Base-by-base conservation (phyloP, 805 yeast genomes). In the Diddensiella santjacobensis region DNA sequence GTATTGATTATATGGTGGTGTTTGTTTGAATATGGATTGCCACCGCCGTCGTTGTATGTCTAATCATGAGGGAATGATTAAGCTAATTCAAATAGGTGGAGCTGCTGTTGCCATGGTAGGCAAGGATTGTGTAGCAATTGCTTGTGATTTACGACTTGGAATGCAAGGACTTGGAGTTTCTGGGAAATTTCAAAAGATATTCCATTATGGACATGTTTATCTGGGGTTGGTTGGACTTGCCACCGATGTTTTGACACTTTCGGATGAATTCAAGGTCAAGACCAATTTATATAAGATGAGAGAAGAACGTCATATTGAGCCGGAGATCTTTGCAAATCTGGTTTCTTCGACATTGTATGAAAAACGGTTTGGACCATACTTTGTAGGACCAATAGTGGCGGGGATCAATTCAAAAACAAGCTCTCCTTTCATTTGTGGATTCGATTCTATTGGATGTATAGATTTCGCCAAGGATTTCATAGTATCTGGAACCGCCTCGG, bases 101-200 rank as follows among this genome's bases (percentile, higher is more conserved):
- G 78, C 96, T 55, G 96, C 96, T 45, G 95, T 95, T 29, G 99
- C 99, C 56, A 93, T 93, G 99, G 84, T 84, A 22, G 99, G 99
- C 61, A 90, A 95, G 65, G 97, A 89, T 59, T 93, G 99, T 74
- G 90, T 93, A 48, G 99, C 98, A 24, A 89, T 93, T 61, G 99
- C 97, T 2, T 84, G 93, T 60, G 99, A 93, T 70, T 74, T 93
- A 63, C 83, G 98, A 62, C 74, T 93, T 53, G 99, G 99, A 19
- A 81, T 82, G 66, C 99, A 93, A 68, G 87, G 96, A 4, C 73
- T 93, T 20, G 97, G 98, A 48, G 80, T 93, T 41, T 74, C 97
- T 42, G 89, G 89, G 67, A 84, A 89, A 62, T 95, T 93, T 67
- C 97, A 93, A 63, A 93, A 93, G 73, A 76, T 93, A 52, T 89